These are phyloP conservation scores for Xylaria venustula DNA, from an alignment of 495 filamentous ascomycete species.

Conservation along the genomic window DNA sequence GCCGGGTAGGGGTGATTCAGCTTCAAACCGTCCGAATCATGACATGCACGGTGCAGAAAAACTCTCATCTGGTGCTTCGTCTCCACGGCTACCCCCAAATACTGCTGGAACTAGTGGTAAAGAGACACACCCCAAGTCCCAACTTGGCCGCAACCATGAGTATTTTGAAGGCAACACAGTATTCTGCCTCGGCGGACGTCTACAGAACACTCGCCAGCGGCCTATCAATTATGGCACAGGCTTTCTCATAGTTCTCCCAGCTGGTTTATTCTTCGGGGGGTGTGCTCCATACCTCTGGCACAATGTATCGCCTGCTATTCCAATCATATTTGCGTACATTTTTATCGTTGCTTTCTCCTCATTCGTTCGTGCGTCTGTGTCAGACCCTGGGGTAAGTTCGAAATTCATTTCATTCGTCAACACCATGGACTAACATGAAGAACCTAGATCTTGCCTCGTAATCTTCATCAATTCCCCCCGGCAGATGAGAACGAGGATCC, in stretches of 20 bases:
- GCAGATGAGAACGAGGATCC: conserved; percentile 69
- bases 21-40: conserved; percentile 48
- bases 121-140: conserved; percentile 31
- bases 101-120: conserved; percentile 24
- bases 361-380: conserved; percentile 84
- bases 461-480: conserved; percentile 60
- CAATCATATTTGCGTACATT: conserved; percentile 85
- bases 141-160: conserved; percentile 74
- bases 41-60: conserved; percentile 67
- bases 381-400: conserved; percentile 83
- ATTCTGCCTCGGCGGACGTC: conserved; percentile 80
- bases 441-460: conserved; percentile 75
- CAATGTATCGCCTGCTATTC: conserved; percentile 87
- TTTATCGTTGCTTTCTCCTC: conserved; percentile 90
- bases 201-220: conserved; percentile 82
- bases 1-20: conserved; percentile 47
- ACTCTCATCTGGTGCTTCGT: conserved; percentile 72
- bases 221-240: conserved; percentile 93
- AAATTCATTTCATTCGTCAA: background rate
- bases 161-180: conserved; percentile 91
- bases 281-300: conserved; percentile 90
- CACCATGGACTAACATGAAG: conserved; percentile 18
- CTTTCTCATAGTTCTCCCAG: conserved; percentile 71
- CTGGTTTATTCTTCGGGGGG: conserved; percentile 77
- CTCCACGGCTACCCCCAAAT: conserved; percentile 53